These are phyloP conservation scores for Paraurostyla sp. DNA, from an alignment of 73 alveolate genomes.

Conservation along the genomic window DNA sequence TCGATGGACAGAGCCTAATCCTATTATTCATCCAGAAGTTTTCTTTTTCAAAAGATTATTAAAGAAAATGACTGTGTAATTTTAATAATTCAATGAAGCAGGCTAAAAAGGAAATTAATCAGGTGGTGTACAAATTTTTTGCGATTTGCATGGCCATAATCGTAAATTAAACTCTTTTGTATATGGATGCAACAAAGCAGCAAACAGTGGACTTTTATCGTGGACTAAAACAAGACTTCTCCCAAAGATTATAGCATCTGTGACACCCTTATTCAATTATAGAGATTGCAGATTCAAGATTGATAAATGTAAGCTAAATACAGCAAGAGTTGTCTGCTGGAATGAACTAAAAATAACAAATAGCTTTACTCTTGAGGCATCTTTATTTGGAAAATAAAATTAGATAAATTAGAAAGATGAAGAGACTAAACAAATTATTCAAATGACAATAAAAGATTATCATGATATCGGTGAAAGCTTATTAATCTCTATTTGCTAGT, in stretches of 20 bases:
- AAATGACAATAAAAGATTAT: slow-evolving; percentile 36
- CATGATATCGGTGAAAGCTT: slow-evolving; percentile 23
- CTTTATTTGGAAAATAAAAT: slow-evolving; percentile 52
- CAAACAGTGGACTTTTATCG: slow-evolving; percentile 49
- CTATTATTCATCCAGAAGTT: slow-evolving; percentile 87
- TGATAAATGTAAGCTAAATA: slow-evolving; percentile 51
- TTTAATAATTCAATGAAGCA: slow-evolving; percentile 12
- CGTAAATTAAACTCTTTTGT: slow-evolving; percentile 77
- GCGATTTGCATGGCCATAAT: slow-evolving; percentile 90
- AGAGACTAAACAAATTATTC: neutral
- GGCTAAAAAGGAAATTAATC: slow-evolving; percentile 63
- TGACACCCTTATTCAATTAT: slow-evolving; percentile 28
- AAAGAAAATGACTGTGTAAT: slow-evolving; percentile 67
- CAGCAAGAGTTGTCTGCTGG: slow-evolving; percentile 75
- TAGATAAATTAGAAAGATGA: neutral
- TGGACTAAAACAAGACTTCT: slow-evolving; percentile 70
- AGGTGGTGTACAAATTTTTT: slow-evolving; percentile 69
- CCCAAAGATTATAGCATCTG: slow-evolving; percentile 58
- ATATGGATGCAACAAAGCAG: slow-evolving; percentile 77
- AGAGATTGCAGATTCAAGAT: slow-evolving; percentile 58
- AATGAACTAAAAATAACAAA: slow-evolving; percentile 71
- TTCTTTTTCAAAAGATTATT: slow-evolving; percentile 76
- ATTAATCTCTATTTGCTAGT: slow-evolving; percentile 8
- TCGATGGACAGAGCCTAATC: slow-evolving; percentile 85
- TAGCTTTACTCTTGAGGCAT: slow-evolving; percentile 60